Base-by-base conservation (phyloP, 2,329 filamentous ascomycete species). In the Alternaria sp. region DNA sequence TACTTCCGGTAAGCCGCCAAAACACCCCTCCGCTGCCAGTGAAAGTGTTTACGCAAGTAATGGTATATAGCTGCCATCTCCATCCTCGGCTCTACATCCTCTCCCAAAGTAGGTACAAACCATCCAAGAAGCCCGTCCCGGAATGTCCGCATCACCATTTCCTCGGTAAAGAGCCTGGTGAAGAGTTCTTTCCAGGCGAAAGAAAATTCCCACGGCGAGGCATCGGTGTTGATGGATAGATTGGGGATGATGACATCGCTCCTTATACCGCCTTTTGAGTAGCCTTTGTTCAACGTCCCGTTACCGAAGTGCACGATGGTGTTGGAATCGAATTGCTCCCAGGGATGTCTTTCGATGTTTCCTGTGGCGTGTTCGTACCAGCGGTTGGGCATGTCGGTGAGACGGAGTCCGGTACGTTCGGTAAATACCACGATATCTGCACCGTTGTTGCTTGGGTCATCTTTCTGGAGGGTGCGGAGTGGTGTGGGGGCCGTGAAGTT, bases 101-200 rank as follows among this genome's bases (percentile, higher is more conserved):
- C 30, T 15, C 30, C 30, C 13, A 32, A 32, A 15, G 30, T 32
- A 8, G 30, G 30, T 32, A 32, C 30, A 32, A 32, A 32, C 30
- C 13, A 32, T 8, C 13, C 30, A 7, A 32, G 30, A 4, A 32
- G 30, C 30, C 8, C 8, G 6, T 32, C 30, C 30, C 30, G 30
- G 13, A 32, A 32, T 13, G 30, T 17, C 30, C 25, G 19, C 45
- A 62, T 58, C 23, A 54, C 15, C 56, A 61, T 50, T 28, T 60
- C 64, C 28, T 67, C 65, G 0, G 45, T 28, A 26, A 67, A 58
- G 2, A 67, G 28, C 23, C 15, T 15, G 21, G 26, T 57, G 43
- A 67, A 61, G 8, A 58, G 23, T 13, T 8, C 17, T 28, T 52
- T 65, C 59, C 62, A 67, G 9, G 52, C 36, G 40, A 67, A 54